These are phyloP conservation scores for Xylariaceae sp. DNA, from an alignment of 2,329 filamentous ascomycete genomes.

Conservation along the genomic window DNA sequence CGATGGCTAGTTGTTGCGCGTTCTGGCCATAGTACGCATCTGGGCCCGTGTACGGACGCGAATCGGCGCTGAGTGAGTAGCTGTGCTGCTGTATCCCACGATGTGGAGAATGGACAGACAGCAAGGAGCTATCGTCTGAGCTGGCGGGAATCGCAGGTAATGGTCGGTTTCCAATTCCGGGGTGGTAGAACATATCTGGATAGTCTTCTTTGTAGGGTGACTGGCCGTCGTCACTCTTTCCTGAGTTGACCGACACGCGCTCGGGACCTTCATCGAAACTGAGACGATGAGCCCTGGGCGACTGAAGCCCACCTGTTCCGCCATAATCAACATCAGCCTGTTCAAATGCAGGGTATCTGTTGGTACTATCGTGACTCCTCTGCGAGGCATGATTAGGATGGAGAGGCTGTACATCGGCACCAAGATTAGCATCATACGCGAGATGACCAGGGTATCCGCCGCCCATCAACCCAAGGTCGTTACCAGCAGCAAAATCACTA, in stretches of 20 bases:
- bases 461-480: constrained; percentile 72
- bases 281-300: constrained; percentile 67
- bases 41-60: constrained; percentile 41
- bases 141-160: constrained; percentile 60
- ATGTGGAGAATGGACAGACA: constrained; percentile 45
- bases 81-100: constrained; percentile 46
- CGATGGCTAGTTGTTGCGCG: constrained; percentile 46
- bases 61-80: constrained; percentile 47
- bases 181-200: constrained; percentile 91
- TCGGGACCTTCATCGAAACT: constrained; percentile 96
- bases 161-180: constrained; percentile 65
- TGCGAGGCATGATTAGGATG: constrained; percentile 34
- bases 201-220: constrained; percentile 69
- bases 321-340: constrained; percentile 78
- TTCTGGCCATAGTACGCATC: constrained; percentile 48
- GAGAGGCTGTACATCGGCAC: constrained; percentile 45
- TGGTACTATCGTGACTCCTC: constrained; percentile 38
- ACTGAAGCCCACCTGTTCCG: constrained; percentile 83
- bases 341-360: constrained; percentile 43
- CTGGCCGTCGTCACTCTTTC: constrained; percentile 57
- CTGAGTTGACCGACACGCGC: constrained; percentile 53
- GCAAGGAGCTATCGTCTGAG: constrained; percentile 56
- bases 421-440: constrained; percentile 47
- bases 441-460: constrained; percentile 62
- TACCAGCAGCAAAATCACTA: constrained; percentile 63